Percentiles rank a stretch among this genome's conserved stretches.
Conservation (phyloP, 352 stramenopile genomes). For the Globisporangium cederbergense region DNA sequence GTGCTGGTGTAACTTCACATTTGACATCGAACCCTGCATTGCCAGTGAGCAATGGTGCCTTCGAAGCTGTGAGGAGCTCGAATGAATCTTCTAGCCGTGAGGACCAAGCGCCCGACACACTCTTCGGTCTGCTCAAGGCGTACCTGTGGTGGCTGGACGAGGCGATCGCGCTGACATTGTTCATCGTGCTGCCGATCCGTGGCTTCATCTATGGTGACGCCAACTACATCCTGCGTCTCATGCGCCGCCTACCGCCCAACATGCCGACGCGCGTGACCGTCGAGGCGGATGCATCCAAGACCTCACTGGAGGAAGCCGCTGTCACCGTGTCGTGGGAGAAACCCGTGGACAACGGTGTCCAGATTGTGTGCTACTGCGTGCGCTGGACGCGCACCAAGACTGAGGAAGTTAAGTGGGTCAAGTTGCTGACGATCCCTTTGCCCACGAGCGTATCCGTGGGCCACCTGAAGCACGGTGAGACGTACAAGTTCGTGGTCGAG, state of each 20-base stretch:
- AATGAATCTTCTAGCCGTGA: conserved; percentile 14
- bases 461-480: conserved; percentile 71
- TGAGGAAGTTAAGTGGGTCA: conserved; percentile 76
- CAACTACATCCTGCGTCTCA: conserved; percentile 60
- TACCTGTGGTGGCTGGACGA: conserved; percentile 88
- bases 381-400: conserved; percentile 76
- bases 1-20: neutral
- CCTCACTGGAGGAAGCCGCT: conserved; percentile 47
- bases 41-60: neutral
- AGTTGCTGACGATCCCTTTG: conserved; percentile 63
- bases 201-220: conserved; percentile 83
- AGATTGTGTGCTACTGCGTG: conserved; percentile 82
- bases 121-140: conserved; percentile 50
- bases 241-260: conserved; percentile 70
- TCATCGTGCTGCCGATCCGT: conserved; percentile 74
- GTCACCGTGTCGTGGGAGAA: conserved; percentile 78
- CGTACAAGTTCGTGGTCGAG: conserved; percentile 84
- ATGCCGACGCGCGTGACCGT: conserved; percentile 80
- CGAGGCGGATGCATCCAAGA: conserved; percentile 55
- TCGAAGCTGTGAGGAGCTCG: neutral
- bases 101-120: conserved; percentile 9
- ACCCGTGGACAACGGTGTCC: conserved; percentile 67
- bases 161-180: conserved; percentile 64
- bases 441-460: conserved; percentile 56
- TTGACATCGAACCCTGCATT: neutral